These are phyloP conservation scores for Ormosia emarginata DNA, from an alignment of 306 rosid genomes.

Conservation along the genomic window DNA sequence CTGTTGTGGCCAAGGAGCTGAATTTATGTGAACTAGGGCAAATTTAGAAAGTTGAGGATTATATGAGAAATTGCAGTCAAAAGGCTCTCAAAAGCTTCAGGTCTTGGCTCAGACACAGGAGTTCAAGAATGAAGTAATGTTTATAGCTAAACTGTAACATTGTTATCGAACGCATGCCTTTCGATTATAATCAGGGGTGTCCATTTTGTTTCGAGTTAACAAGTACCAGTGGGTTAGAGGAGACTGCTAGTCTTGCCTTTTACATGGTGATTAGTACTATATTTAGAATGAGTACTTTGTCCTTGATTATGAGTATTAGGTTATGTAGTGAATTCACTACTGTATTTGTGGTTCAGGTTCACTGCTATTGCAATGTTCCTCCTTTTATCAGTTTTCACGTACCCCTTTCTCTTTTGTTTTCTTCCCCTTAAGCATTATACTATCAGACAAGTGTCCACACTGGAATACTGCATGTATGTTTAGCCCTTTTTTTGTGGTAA, in stretches of 20 bases:
- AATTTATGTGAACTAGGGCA: no score
- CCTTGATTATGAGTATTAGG: constrained; percentile 66
- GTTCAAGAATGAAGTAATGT: no score
- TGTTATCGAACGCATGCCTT: no score
- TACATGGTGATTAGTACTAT: constrained; percentile 74
- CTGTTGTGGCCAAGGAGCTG: no score
- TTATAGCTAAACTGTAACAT: no score
- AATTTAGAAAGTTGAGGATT: no score
- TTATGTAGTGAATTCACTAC: not conserved
- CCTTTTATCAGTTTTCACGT: not conserved
- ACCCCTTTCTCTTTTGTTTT: not conserved
- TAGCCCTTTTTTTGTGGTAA: constrained; percentile 8
- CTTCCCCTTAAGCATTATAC: not conserved
- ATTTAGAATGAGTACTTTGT: constrained; percentile 85
- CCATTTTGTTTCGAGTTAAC: not conserved
- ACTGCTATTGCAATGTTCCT: constrained; percentile 22
- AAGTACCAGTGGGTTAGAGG: constrained; percentile 97
- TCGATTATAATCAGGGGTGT: no score
- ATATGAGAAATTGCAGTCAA: no score
- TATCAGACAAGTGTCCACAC: constrained; percentile 32
- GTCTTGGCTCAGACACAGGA: no score
- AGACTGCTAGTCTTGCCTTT: constrained; percentile 69
- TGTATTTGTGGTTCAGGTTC: constrained; percentile 34
- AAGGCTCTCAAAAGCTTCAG: no score
- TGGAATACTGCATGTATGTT: constrained; percentile 34